Percentiles rank a stretch among this genome's conserved stretches.
These are phyloP conservation scores for Barnettozyma californica DNA, from an alignment of 805 yeast genomes.

Conservation along the genomic window DNA sequence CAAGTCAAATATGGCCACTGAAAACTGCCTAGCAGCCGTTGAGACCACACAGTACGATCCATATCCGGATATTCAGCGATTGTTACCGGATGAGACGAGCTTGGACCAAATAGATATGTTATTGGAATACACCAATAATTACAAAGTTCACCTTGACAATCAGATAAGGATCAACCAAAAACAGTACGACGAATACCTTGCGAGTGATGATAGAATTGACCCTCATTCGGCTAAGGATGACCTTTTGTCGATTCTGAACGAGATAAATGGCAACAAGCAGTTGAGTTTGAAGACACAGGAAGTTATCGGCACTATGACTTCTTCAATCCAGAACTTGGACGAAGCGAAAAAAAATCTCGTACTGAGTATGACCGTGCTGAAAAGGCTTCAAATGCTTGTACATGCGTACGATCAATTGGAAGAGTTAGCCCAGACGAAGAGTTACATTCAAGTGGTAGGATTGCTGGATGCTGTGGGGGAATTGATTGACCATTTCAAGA, in stretches of 20 bases:
- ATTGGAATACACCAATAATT: slow-evolving; percentile 42
- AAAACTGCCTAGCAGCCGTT: slow-evolving; percentile 12
- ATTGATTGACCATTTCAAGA: slow-evolving; percentile 64
- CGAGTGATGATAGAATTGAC: slow-evolving; percentile 19
- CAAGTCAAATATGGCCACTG: not conserved
- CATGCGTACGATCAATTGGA: slow-evolving; percentile 64
- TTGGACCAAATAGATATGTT: slow-evolving; percentile 47
- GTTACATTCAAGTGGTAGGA: slow-evolving; percentile 50
- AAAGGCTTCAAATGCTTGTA: slow-evolving; percentile 80
- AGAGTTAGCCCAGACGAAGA: slow-evolving; percentile 38
- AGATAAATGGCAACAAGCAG: slow-evolving; percentile 42
- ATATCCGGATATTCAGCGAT: slow-evolving; percentile 40
- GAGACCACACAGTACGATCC: slow-evolving; percentile 47
- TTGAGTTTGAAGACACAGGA: slow-evolving; percentile 52
- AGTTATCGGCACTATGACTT: slow-evolving; percentile 65
- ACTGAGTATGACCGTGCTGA: slow-evolving; percentile 76
- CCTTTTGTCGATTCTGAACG: slow-evolving; percentile 34
- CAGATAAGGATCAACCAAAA: slow-evolving; percentile 37
- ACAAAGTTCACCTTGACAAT: slow-evolving; percentile 43
- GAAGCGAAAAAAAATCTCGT: slow-evolving; percentile 80
- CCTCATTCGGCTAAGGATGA: slow-evolving; percentile 17
- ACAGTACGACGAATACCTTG: slow-evolving; percentile 27
- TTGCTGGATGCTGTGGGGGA: slow-evolving; percentile 69
- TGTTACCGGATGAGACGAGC: slow-evolving; percentile 47
- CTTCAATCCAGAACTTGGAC: slow-evolving; percentile 73